Percentiles rank a stretch among this genome's conserved stretches.
These are phyloP conservation scores for Trichopus zeylanicus DNA, from an alignment of 116 monocot genomes.

Conservation along the genomic window DNA sequence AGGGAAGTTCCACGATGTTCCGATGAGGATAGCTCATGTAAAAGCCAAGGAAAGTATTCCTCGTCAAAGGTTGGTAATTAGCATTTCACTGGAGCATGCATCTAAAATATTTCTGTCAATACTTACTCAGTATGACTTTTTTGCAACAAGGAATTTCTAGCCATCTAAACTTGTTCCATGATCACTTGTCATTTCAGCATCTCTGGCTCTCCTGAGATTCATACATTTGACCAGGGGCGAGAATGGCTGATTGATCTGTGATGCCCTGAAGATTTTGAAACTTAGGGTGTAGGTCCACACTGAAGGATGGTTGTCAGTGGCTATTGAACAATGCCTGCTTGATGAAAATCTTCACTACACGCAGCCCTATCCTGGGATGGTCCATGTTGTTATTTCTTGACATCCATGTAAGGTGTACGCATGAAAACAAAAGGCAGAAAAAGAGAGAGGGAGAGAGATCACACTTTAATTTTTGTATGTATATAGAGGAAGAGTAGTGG, in stretches of 20 bases:
- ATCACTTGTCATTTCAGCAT: constrained; percentile 34
- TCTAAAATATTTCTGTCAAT: too few relatives aligned
- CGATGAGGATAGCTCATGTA: constrained; percentile 68
- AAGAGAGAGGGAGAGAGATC: constrained; percentile 6
- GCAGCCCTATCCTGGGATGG: constrained; percentile 63
- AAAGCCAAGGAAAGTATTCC: constrained; percentile 70
- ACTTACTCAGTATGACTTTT: too few relatives aligned
- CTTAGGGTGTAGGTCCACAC: constrained; percentile 50
- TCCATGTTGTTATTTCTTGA: constrained; percentile 72
- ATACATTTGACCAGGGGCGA: constrained; percentile 26
- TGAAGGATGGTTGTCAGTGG: constrained; percentile 60
- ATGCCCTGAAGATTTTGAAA: constrained; percentile 77
- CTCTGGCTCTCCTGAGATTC: constrained; percentile 27
- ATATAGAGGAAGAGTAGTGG: constrained; percentile 15
- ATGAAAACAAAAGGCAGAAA: constrained; percentile 3
- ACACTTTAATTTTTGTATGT: constrained; percentile 21
- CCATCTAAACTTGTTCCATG: too few relatives aligned
- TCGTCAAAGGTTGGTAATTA: constrained; percentile 43
- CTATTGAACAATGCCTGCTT: constrained; percentile 64
- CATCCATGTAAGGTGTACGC: background rate
- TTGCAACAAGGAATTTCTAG: too few relatives aligned
- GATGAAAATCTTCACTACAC: constrained; percentile 67
- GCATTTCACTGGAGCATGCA: background rate
- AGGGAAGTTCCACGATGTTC: constrained; percentile 61
- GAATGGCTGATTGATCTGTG: constrained; percentile 74